These are phyloP conservation scores for Syncephalastrum contaminatum DNA, from an alignment of 371 early-diverging fungal genomes.

Conservation along the genomic window DNA sequence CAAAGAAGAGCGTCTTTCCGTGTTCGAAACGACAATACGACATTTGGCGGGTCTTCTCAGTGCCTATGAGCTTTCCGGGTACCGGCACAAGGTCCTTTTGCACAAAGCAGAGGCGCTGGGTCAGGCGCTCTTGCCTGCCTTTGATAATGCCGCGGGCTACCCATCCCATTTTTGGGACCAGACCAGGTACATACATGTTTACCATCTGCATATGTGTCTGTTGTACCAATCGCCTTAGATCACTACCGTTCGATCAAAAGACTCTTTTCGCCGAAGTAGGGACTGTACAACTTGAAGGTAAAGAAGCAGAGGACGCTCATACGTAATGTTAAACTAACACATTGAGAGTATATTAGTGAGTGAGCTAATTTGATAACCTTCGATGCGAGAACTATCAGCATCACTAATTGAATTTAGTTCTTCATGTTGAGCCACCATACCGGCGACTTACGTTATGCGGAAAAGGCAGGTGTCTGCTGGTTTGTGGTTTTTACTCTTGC, in stretches of 20 bases:
- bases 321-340: too few relatives aligned
- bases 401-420: slow-evolving; percentile 46
- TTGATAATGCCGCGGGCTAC: slow-evolving; percentile 59
- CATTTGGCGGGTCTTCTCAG: slow-evolving; percentile 83
- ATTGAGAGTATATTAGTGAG: too few relatives aligned
- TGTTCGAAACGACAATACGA: slow-evolving; percentile 88
- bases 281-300: slow-evolving; percentile 68
- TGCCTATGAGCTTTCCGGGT: slow-evolving; percentile 67
- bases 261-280: slow-evolving; percentile 79
- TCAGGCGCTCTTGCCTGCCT: slow-evolving; percentile 46
- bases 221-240: slow-evolving; percentile 2
- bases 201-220: neutral
- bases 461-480: slow-evolving; percentile 39
- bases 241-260: slow-evolving; percentile 4
- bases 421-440: slow-evolving; percentile 73
- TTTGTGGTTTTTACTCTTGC: neutral
- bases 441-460: slow-evolving; percentile 53
- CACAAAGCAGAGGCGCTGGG: slow-evolving; percentile 53
- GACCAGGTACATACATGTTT: slow-evolving; percentile 18
- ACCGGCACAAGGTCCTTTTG: slow-evolving; percentile 26
- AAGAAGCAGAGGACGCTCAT: too few relatives aligned
- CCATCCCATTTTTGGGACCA: slow-evolving; percentile 46
- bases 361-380: too few relatives aligned
- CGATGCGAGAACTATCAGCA: too few relatives aligned
- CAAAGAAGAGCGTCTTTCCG: slow-evolving; percentile 44